Evolutionary conservation across 495 filamentous ascomycete genomes (phyloP).

Genomic region (Neurospora tetraspora): DNA sequence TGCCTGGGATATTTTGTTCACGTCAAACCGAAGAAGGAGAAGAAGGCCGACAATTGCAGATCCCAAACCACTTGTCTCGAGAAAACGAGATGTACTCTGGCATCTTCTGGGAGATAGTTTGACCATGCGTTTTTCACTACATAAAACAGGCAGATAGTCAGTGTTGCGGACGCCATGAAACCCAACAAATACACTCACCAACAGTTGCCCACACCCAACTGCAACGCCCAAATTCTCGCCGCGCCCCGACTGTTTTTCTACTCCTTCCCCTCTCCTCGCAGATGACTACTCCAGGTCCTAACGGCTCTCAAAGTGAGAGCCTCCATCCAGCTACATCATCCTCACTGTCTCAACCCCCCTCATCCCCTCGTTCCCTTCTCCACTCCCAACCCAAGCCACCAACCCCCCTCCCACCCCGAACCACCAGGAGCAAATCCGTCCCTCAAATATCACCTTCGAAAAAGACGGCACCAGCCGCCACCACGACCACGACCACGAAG

Average conservation of each 20-base stretch:
- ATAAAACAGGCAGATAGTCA: neutral
- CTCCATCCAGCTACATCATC: neutral
- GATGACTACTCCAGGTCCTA: neutral
- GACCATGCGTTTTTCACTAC: neutral
- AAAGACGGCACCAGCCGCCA: neutral
- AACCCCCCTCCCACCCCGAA: neutral
- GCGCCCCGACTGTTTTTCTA: neutral
- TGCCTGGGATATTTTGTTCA: no score
- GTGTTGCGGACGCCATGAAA: neutral
- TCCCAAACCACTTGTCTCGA: neutral
- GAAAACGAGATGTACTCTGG: neutral
- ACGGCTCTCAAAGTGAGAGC: neutral
- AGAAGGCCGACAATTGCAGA: neutral
- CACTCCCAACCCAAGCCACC: conserved; percentile 8
- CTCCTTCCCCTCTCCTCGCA: neutral
- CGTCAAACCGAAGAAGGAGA: neutral
- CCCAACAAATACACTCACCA: neutral
- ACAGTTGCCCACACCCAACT: neutral
- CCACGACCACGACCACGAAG: neutral
- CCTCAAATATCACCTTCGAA: neutral
- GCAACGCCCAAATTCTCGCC: neutral
- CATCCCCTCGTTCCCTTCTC: conserved; percentile 12
- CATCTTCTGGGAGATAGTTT: neutral
- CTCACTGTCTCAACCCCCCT: conserved; percentile 1
- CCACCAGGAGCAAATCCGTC: neutral